phyloP scores from a whole-genome alignment of 2,329 filamentous ascomycete genomes.

The Tricladium varicosporioides region DNA sequence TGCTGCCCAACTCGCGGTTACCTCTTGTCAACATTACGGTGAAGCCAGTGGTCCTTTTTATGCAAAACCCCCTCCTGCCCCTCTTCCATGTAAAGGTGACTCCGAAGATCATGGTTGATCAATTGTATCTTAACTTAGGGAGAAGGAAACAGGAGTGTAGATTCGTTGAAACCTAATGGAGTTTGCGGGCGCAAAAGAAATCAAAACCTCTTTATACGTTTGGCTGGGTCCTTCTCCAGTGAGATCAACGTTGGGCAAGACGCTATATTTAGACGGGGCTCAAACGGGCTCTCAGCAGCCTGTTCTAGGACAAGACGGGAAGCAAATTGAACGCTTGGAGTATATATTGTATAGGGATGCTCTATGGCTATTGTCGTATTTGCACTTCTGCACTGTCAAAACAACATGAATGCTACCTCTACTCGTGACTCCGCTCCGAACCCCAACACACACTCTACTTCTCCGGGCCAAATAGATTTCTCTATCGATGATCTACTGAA shows the following conservation, averaged over 20 bases:
- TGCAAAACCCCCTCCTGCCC: background rate
- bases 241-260: constrained; percentile 1
- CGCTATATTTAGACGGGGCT: constrained; percentile 5
- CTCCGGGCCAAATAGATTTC: constrained; percentile 1
- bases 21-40: constrained; percentile 5
- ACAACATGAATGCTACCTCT: background rate
- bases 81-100: constrained; percentile 3
- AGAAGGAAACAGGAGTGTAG: background rate
- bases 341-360: constrained; percentile 4
- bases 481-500: constrained; percentile 12
- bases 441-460: background rate
- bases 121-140: constrained; percentile 1
- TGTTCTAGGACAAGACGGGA: background rate
- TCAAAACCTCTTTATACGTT: background rate
- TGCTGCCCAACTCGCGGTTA: background rate
- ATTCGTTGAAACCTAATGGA: background rate
- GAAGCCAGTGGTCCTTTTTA: constrained; percentile 3
- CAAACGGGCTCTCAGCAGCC: constrained; percentile 1
- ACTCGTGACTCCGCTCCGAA: background rate
- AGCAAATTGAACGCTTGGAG: background rate
- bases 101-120: constrained; percentile 6
- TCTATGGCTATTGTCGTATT: background rate
- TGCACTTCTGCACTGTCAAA: background rate
- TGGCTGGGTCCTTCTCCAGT: background rate
- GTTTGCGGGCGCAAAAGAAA: background rate